phyloP scores from a whole-genome alignment of 768 basidiomycete genomes.

The Panaeolus papilionaceus region DNA sequence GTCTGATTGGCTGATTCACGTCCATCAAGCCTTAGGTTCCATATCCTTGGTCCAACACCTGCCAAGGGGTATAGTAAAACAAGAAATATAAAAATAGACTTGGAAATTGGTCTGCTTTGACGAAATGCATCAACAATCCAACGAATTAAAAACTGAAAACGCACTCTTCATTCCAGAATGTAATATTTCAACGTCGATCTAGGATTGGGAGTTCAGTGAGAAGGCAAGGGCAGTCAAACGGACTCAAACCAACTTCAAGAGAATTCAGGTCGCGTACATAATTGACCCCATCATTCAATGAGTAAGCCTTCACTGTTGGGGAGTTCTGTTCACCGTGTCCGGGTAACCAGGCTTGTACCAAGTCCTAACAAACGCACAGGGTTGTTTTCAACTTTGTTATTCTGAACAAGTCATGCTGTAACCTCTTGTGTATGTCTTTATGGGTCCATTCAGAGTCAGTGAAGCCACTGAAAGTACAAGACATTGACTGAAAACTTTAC shows the following conservation, averaged over 20 bases:
- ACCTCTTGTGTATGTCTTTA: not conserved
- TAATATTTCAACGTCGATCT: no score
- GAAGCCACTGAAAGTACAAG: no score
- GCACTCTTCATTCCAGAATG: not conserved
- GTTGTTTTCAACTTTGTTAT: not conserved
- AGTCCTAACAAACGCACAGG: no score
- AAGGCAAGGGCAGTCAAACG: not conserved
- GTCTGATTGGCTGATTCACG: conserved; percentile 9
- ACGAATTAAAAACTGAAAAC: not conserved
- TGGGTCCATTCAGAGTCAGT: no score
- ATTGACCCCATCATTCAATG: not conserved
- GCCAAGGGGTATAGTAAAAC: conserved; percentile 12
- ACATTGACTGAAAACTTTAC: no score
- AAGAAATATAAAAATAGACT: not conserved
- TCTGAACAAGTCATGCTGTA: not conserved
- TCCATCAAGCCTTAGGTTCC: conserved; percentile 1
- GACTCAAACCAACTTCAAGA: not conserved
- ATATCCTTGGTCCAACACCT: not conserved
- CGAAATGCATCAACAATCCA: not conserved
- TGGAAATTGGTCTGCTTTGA: not conserved
- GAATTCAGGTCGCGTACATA: no score
- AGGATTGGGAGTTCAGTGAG: no score
- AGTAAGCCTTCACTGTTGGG: not conserved
- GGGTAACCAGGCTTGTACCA: no score
- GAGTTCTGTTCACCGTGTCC: no score